Evolutionary conservation across 2,329 filamentous ascomycete genomes (phyloP), one percentile per base, ranked within the genome.

Genomic region (Clarireedia sp.): DNA sequence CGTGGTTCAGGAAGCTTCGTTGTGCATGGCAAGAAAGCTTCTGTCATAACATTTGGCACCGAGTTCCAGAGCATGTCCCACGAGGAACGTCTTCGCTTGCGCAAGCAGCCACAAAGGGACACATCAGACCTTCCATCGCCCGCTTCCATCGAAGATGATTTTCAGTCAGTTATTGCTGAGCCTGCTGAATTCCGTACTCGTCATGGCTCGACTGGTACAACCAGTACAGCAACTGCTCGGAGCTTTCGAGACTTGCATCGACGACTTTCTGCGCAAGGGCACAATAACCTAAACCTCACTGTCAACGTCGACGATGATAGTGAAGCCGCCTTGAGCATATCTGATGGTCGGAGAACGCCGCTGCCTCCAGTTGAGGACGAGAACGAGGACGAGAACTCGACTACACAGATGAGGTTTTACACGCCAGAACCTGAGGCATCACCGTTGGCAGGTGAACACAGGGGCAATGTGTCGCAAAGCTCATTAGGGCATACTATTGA

Each of bases 11-110:
- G 90, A 5, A 95, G 89, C 64, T 99, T 99, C 70, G 95, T 94
- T 3, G 85, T 99, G 3, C 94, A 99, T 67, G 92, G 94, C 58
- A 99, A 97, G 75, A 97, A 99, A 71, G 94, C 94, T 2, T 96
- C 90, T 1, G 89, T 99, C 55, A 89, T 99, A 63, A 95, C 89
- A n/a, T 95, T 99, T 68, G 90, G 91, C 8, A 84, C 85, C n/a
- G 92, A 96, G 64, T 85, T 96, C 74, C 86, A 92, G 65, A 86
- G 80, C 57, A 82, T 91, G 71, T 79, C 85, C 0, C 78, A 83
- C 0, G 88, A 92, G 58, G 87, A 91, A 65, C 82, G 85, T 38
- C 73, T 89, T 43, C 81, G 83, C 56, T 74, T 85, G 48, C 79
- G 84, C 54, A 87, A 80, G 61, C 72, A 74, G 44, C 70, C 73